Evolutionary conservation across 164 flowering plant genomes (phyloP).

Genomic region (Magnolia kwangsiensis): DNA sequence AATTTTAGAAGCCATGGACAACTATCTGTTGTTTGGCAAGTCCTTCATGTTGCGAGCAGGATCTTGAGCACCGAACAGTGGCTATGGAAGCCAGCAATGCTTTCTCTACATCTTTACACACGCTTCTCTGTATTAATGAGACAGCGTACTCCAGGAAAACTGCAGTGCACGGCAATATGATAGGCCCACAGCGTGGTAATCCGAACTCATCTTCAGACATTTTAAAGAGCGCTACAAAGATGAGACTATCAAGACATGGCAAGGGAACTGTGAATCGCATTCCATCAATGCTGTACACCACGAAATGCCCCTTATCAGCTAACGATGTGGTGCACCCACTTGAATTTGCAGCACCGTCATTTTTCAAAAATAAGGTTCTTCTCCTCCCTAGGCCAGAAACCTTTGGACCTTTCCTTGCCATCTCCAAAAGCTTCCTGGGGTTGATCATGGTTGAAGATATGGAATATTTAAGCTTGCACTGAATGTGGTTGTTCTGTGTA

Average conservation of each 20-base stretch:
- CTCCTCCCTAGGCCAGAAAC: neutral
- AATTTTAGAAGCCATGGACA: neutral
- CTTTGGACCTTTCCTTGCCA: slow-evolving; percentile 13
- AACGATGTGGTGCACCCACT: neutral
- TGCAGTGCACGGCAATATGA: slow-evolving; percentile 24
- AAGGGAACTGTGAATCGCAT: slow-evolving; percentile 23
- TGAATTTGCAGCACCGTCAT: too few relatives aligned
- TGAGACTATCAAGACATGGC: slow-evolving; percentile 13
- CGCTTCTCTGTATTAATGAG: slow-evolving; percentile 5
- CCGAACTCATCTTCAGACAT: slow-evolving; percentile 35
- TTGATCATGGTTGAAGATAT: slow-evolving; percentile 9
- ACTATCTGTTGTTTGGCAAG: neutral
- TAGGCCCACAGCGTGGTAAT: slow-evolving; percentile 18
- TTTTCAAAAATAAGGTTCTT: neutral
- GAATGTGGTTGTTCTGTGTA: neutral
- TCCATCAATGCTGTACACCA: slow-evolving; percentile 13
- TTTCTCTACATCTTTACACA: slow-evolving; percentile 14
- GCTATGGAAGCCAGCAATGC: slow-evolving; percentile 15
- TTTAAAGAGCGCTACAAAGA: slow-evolving; percentile 27
- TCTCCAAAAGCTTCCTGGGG: slow-evolving; percentile 8
- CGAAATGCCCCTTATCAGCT: slow-evolving; percentile 18
- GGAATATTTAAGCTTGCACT: neutral
- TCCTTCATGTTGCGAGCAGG: slow-evolving; percentile 1
- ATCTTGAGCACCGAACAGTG: slow-evolving; percentile 10
- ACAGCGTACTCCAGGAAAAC: slow-evolving; percentile 20